phyloP scores from a whole-genome alignment of 345 rosid species.

The Ailanthus altissimus region DNA sequence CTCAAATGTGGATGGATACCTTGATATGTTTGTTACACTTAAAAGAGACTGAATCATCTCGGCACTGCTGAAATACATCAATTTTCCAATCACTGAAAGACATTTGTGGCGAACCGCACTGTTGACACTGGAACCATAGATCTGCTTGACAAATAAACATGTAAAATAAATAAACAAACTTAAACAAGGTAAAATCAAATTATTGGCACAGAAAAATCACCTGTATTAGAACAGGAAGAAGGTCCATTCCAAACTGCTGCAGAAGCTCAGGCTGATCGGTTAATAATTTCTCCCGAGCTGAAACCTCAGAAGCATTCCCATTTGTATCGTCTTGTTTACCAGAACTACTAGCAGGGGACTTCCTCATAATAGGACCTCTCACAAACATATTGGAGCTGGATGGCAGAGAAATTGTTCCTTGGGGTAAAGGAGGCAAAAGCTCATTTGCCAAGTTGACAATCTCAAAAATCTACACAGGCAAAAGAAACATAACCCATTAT shows the following conservation, averaged over 20 bases:
- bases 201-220: slow-evolving; percentile 37
- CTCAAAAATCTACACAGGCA: slow-evolving; percentile 77
- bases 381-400: slow-evolving; percentile 61
- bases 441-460: slow-evolving; percentile 98
- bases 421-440: slow-evolving; percentile 96
- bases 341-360: slow-evolving; percentile 64
- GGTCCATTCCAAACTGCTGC: slow-evolving; percentile 93
- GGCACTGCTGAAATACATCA: slow-evolving; percentile 89
- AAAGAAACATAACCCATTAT: slow-evolving; percentile 1
- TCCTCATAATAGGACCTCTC: slow-evolving; percentile 72
- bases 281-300: slow-evolving; percentile 82
- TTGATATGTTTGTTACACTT: slow-evolving; percentile 85
- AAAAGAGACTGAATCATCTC: slow-evolving; percentile 91
- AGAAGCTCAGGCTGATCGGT: slow-evolving; percentile 91
- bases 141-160: slow-evolving; percentile 51
- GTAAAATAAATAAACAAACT: slow-evolving; percentile 16
- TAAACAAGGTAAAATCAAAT: slow-evolving; percentile 10
- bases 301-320: slow-evolving; percentile 55
- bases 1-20: slow-evolving; percentile 45
- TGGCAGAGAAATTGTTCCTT: slow-evolving; percentile 91
- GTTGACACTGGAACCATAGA: slow-evolving; percentile 95
- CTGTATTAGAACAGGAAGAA: slow-evolving; percentile 97
- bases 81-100: slow-evolving; percentile 90
- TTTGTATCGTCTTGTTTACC: slow-evolving; percentile 64
- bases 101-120: slow-evolving; percentile 94